Conservation (phyloP, 176 grass and related monocot genomes). For the Oryza australiensis region DNA sequence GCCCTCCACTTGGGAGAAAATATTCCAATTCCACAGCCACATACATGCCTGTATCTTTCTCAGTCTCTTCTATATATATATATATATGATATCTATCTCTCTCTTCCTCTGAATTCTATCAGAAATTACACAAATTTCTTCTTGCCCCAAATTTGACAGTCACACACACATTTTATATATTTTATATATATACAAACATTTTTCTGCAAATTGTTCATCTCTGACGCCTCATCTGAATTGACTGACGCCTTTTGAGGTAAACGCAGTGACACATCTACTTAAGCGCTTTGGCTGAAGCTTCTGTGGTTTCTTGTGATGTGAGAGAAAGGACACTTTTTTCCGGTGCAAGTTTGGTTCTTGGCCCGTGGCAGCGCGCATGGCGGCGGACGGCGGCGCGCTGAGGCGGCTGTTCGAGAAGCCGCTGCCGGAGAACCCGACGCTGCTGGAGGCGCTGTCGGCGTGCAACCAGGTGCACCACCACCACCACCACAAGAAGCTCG, state of each 20-base stretch:
- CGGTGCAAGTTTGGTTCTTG: background rate
- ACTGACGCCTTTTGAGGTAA: background rate
- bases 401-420: constrained; percentile 89
- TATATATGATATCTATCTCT: no score
- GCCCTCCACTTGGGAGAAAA: constrained; percentile 13
- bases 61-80: constrained; percentile 16
- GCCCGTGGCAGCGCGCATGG: constrained; percentile 37
- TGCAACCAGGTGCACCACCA: constrained; percentile 47
- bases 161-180: background rate
- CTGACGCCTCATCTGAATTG: constrained; percentile 1
- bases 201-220: background rate
- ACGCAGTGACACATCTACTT: constrained; percentile 18
- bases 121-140: background rate
- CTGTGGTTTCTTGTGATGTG: background rate
- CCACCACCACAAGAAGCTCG: constrained; percentile 41
- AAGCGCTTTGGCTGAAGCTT: background rate
- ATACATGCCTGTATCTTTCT: constrained; percentile 19
- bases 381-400: constrained; percentile 64
- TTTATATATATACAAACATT: background rate
- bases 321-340: background rate
- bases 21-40: constrained; percentile 23
- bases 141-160: background rate
- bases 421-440: constrained; percentile 80
- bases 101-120: constrained; percentile 7
- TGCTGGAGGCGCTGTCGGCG: constrained; percentile 82